Evolutionary conservation across 148 eudicot species (phyloP), one percentile per base, ranked within the genome.

Genomic region (Amaranthus palmeri): DNA sequence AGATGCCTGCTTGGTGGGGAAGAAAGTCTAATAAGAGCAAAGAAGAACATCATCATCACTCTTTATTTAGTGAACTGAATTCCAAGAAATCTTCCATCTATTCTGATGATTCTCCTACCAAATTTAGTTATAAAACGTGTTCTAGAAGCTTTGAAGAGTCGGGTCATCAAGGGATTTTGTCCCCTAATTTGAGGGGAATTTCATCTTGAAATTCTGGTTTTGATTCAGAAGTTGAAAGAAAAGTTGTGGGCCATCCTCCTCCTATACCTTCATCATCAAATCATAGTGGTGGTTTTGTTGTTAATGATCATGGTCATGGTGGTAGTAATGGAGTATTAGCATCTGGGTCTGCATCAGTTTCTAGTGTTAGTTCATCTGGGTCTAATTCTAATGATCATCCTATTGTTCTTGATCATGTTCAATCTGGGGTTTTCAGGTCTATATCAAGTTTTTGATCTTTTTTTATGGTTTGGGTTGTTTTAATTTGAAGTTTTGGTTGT

Each of bases 1-100:
- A 55, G 44, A 93, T 93, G 95, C 92, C 90, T 81, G 81, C 83
- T 79, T 93, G 98, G 98, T 91, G 93, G 90, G 75, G 82, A 15
- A 86, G 82, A 80, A 86, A 83, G 83, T 81, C 86, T 3, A 63
- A 73, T 72, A 88, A 80, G 74, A 74, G 60, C 80, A 90, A 90
- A 76, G 83, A 78, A 6, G 83, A 83, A 14, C 57, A 70, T 11
- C 74, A 75, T n/a, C 71, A 74, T 25, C 36, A 25, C 50, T 12
- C 57, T 59, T 68, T 58, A 65, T 48, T 8, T 68, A 65, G 54
- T 46, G 76, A 53, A 46, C 70, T 4, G 66, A 68, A 51, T 63
- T 8, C 73, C 52, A 65, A 45, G 36, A 65, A 45, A 48, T 47
- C 69, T 4, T 43, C 69, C 4, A 12, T 45, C 18, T 43, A 74